A percentile compares a stretch with the other conserved stretches of the same genome.
Evolutionary conservation across 768 basidiomycete species (phyloP).

Genomic region (Psilocybe tampanensis): DNA sequence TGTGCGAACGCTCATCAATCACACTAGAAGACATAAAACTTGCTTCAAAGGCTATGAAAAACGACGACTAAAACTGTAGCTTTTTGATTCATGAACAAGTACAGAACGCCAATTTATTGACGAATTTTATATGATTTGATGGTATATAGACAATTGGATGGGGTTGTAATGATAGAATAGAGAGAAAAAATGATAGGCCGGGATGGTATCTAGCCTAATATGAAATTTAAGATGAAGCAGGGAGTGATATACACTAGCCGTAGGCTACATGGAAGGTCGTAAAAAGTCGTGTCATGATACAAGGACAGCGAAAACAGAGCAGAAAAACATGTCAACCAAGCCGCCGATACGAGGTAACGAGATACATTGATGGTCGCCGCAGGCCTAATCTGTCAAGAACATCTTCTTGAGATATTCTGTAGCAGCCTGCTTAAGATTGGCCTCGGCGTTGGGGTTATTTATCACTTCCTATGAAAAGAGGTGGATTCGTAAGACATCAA

Average conservation of each 20-base stretch:
- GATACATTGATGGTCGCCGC: background rate
- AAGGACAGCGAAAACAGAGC: conserved; percentile 1
- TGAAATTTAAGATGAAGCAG: background rate
- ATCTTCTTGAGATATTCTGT: conserved; percentile 74
- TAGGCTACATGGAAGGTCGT: conserved; percentile 12
- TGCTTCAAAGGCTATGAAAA: conserved; percentile 30
- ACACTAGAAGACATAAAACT: conserved; percentile 66
- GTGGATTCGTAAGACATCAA: background rate
- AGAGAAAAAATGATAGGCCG: background rate
- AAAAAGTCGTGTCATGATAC: conserved; percentile 12
- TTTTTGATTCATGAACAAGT: background rate
- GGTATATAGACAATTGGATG: background rate
- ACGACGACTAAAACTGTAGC: conserved; percentile 6
- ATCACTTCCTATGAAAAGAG: conserved; percentile 50
- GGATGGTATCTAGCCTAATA: background rate
- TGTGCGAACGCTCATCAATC: conserved; percentile 87
- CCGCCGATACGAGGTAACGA: background rate
- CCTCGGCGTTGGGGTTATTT: conserved; percentile 57
- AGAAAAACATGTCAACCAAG: background rate
- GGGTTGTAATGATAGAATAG: conserved; percentile 8
- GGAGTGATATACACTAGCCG: conserved; percentile 7
- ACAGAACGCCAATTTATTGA: background rate
- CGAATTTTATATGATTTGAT: background rate
- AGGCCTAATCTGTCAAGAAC: conserved; percentile 44
- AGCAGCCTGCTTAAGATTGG: conserved; percentile 64